A percentile compares a stretch with the other conserved stretches of the same genome.
phyloP scores from a whole-genome alignment of 2,329 filamentous ascomycete species.

The Hypocreales sp. region DNA sequence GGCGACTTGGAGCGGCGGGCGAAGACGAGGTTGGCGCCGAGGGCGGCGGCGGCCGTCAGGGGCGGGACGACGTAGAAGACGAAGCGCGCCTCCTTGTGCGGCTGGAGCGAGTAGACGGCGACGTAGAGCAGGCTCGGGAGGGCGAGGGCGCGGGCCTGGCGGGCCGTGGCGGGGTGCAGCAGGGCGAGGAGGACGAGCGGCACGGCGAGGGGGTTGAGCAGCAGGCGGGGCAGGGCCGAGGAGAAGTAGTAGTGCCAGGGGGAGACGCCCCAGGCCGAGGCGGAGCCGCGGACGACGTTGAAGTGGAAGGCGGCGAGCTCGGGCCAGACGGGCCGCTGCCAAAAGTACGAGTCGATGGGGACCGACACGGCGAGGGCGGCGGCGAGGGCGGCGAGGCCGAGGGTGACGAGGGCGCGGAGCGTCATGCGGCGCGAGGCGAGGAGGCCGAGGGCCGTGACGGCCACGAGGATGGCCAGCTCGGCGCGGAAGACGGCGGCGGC shows the following conservation, averaged over 20 bases:
- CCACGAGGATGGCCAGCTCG: slow-evolving; percentile 71
- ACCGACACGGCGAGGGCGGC: slow-evolving; percentile 56
- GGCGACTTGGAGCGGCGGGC: slow-evolving; percentile 46
- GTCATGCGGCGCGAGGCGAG: slow-evolving; percentile 39
- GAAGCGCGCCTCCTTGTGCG: slow-evolving; percentile 94
- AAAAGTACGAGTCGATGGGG: slow-evolving; percentile 81
- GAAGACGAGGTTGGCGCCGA: slow-evolving; percentile 58
- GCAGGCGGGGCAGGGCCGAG: slow-evolving; percentile 64
- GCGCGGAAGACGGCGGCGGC: slow-evolving; percentile 77
- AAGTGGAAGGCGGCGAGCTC: slow-evolving; percentile 81
- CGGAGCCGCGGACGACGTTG: slow-evolving; percentile 74
- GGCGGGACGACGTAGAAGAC: slow-evolving; percentile 77
- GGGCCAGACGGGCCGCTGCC: slow-evolving; percentile 78
- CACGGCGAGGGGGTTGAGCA: slow-evolving; percentile 62
- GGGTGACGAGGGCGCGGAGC: slow-evolving; percentile 42
- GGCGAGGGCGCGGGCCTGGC: slow-evolving; percentile 32
- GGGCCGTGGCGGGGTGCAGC: slow-evolving; percentile 26
- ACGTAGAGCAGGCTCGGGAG: slow-evolving; percentile 59
- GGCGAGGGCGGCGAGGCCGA: slow-evolving; percentile 49
- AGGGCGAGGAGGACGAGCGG: slow-evolving; percentile 39
- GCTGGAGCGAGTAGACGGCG: slow-evolving; percentile 68
- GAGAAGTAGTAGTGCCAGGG: slow-evolving; percentile 79
- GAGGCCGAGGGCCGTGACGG: slow-evolving; percentile 48
- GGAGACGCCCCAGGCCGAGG: slow-evolving; percentile 75
- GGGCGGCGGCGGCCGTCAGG: slow-evolving; percentile 61